phyloP scores from a whole-genome alignment of 2,329 filamentous ascomycete genomes.

The Talaromyces amestolkiae region DNA sequence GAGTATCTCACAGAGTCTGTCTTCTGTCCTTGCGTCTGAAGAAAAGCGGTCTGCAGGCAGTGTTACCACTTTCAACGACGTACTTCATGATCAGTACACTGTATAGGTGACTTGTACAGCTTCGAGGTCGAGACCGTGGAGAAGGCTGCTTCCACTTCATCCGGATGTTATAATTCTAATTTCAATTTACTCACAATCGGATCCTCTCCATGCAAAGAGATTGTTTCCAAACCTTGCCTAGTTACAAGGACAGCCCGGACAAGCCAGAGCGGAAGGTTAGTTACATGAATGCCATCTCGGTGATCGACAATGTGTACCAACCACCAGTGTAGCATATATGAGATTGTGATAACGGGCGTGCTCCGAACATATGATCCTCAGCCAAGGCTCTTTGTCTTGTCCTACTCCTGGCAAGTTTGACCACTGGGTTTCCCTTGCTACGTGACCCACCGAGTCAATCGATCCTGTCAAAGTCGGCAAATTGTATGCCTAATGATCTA shows the following conservation, averaged over 20 bases:
- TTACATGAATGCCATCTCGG: not conserved
- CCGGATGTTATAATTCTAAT: not conserved
- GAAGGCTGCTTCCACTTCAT: not conserved
- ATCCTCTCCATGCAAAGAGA: not conserved
- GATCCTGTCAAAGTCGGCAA: not conserved
- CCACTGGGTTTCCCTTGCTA: not conserved
- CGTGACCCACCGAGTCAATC: not conserved
- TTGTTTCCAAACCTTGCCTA: no score
- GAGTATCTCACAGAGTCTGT: not conserved
- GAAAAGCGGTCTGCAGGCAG: constrained; percentile 15
- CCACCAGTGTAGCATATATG: not conserved
- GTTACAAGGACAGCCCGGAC: not conserved
- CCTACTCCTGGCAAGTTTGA: not conserved
- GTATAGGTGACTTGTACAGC: constrained; percentile 2
- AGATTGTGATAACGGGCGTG: not conserved
- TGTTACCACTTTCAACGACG: constrained; percentile 1
- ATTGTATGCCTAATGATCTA: not conserved
- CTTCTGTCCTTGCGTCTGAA: constrained; percentile 11
- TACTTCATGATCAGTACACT: constrained; percentile 2
- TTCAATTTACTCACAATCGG: not conserved
- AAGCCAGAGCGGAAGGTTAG: no score
- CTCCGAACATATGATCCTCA: not conserved
- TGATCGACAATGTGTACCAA: not conserved
- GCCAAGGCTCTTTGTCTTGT: not conserved
- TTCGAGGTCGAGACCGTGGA: constrained; percentile 6